A percentile compares a stretch with the other conserved stretches of the same genome.
These are phyloP conservation scores for Neofusicoccum parvum DNA, from an alignment of 2,329 filamentous ascomycete species.

Conservation along the genomic window DNA sequence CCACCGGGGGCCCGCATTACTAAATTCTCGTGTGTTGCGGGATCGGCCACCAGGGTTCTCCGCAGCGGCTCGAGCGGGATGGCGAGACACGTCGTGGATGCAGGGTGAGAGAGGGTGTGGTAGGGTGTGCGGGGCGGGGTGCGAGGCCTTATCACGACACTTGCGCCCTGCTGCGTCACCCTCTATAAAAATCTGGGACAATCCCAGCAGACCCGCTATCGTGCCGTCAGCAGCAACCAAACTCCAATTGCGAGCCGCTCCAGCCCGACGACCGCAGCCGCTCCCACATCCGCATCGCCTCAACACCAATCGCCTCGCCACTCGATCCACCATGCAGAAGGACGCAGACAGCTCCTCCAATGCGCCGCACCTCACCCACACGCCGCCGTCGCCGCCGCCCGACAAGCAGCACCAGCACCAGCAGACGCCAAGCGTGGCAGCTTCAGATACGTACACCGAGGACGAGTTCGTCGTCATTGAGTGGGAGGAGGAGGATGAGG, in stretches of 20 bases:
- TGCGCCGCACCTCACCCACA: not conserved
- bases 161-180: not conserved
- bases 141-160: constrained; percentile 2
- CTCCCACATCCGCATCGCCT: no score
- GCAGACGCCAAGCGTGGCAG: not conserved
- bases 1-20: not conserved
- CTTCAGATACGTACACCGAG: constrained; percentile 17
- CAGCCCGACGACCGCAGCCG: no score
- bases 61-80: not conserved
- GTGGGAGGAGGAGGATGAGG: constrained; percentile 10
- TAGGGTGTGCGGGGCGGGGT: not conserved
- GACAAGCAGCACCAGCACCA: not conserved
- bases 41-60: not conserved
- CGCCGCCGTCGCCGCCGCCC: not conserved
- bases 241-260: no score
- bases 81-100: not conserved
- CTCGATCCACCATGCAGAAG: not conserved
- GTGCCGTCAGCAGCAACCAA: not conserved
- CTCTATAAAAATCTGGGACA: not conserved
- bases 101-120: no score
- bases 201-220: not conserved
- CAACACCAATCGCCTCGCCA: no score
- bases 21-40: not conserved
- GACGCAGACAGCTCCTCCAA: not conserved
- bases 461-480: constrained; percentile 12